Conservation (phyloP, 208 protist species). For the Wallacemonas sp. region DNA sequence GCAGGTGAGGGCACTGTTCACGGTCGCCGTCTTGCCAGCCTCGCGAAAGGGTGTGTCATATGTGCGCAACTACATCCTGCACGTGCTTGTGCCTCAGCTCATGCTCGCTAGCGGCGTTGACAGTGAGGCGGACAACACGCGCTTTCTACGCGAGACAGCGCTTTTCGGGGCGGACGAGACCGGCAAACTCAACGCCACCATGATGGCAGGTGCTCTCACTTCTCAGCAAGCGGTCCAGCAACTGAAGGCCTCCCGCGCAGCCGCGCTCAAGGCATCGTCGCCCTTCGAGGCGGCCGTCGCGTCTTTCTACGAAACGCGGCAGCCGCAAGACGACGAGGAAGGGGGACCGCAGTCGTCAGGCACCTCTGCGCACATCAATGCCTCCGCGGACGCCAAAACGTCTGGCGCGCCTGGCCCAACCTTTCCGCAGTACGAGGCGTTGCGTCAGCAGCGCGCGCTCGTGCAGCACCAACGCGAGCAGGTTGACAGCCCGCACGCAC, state of each 20-base stretch:
- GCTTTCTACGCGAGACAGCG: not conserved
- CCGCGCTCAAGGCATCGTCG: not conserved
- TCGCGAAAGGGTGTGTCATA: conserved; percentile 76
- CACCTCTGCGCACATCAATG: too few relatives aligned
- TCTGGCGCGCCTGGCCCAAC: too few relatives aligned
- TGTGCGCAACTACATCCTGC: conserved; percentile 86
- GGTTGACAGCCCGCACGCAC: conserved; percentile 30
- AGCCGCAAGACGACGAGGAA: conserved; percentile 9
- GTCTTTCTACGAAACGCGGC: conserved; percentile 21
- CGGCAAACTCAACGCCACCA: not conserved
- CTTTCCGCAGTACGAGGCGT: not conserved
- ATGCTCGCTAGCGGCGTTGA: conserved; percentile 46
- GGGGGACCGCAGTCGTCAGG: not conserved
- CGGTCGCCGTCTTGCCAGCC: conserved; percentile 60
- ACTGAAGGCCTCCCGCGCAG: not conserved
- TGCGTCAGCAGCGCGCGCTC: not conserved
- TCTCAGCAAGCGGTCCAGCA: not conserved
- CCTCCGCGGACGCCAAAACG: too few relatives aligned
- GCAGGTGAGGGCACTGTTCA: conserved; percentile 46
- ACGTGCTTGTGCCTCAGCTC: conserved; percentile 53
- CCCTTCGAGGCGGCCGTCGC: conserved; percentile 13
- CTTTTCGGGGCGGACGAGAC: not conserved
- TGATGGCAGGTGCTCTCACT: conserved; percentile 1
- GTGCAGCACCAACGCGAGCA: not conserved
- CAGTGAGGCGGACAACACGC: not conserved